phyloP scores from a whole-genome alignment of 1,284 basidiomycete species.

The Inonotus hispidus region DNA sequence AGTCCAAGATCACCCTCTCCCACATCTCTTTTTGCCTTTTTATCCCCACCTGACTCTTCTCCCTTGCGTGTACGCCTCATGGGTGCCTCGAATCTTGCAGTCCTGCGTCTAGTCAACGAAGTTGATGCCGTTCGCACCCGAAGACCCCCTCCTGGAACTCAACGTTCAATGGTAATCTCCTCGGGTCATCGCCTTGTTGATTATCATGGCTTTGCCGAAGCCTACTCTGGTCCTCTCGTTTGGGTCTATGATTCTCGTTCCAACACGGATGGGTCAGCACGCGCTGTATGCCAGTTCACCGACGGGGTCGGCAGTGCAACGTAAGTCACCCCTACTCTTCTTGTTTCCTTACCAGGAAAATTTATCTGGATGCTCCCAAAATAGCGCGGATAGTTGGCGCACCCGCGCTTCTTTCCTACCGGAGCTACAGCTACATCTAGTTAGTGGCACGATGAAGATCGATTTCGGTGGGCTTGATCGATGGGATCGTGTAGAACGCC shows the following conservation, averaged over 20 bases:
- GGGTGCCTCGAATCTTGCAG: conserved; percentile 55
- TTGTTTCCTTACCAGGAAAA: not conserved
- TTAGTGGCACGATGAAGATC: conserved; percentile 57
- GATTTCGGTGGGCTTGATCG: conserved; percentile 71
- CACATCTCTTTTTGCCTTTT: conserved; percentile 41
- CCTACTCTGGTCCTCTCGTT: conserved; percentile 60
- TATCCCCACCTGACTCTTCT: conserved; percentile 37
- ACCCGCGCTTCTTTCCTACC: conserved; percentile 61
- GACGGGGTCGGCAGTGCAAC: conserved; percentile 69
- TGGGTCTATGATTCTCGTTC: conserved; percentile 72
- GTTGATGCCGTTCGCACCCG: conserved; percentile 54
- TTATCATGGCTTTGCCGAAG: conserved; percentile 60
- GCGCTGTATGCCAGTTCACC: conserved; percentile 54
- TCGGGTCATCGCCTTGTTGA: conserved; percentile 53
- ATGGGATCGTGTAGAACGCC: conserved; percentile 60
- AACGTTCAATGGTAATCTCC: conserved; percentile 36
- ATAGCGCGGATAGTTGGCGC: conserved; percentile 75
- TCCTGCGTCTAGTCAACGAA: conserved; percentile 66
- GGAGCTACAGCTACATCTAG: conserved; percentile 66
- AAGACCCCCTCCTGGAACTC: conserved; percentile 36
- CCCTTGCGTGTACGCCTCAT: conserved; percentile 38
- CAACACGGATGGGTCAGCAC: conserved; percentile 57
- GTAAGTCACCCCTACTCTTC: no score
- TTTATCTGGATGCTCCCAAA: not conserved
- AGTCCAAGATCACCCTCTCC: not conserved